A percentile compares a stretch with the other conserved stretches of the same genome.
Evolutionary conservation across 768 basidiomycete genomes (phyloP).

Genomic region (Asterophora lycoperdoides): DNA sequence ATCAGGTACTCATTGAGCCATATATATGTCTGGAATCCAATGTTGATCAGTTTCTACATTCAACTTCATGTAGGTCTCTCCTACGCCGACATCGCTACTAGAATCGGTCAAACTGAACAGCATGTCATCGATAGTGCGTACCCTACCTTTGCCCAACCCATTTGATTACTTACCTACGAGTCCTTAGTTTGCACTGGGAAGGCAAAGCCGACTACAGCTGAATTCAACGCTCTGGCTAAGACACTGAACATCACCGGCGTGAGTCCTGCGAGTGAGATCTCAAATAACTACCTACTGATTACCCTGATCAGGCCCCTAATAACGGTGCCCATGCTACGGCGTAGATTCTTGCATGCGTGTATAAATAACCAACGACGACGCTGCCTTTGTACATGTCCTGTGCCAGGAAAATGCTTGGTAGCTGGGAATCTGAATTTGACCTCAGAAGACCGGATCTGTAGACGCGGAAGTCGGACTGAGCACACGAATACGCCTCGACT

Average conservation of each 20-base stretch:
- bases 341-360: background rate
- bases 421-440: no score
- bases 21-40: background rate
- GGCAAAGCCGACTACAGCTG: conserved; percentile 37
- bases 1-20: conserved; percentile 37
- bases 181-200: conserved; percentile 45
- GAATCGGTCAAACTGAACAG: conserved; percentile 37
- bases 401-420: no score
- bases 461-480: no score
- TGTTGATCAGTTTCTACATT: background rate
- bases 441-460: no score
- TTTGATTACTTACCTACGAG: background rate
- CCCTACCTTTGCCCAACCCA: background rate
- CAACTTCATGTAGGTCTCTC: conserved; percentile 36
- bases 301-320: conserved; percentile 1
- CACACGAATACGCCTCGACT: no score
- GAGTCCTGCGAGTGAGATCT: conserved; percentile 6
- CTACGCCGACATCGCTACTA: conserved; percentile 44
- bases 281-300: background rate
- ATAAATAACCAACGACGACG: no score
- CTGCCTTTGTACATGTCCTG: no score
- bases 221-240: conserved; percentile 45
- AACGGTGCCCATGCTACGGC: conserved; percentile 6
- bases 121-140: conserved; percentile 53
- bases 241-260: conserved; percentile 41